Evolutionary conservation across 768 basidiomycete species (phyloP), one percentile per base, ranked within the genome.

Genomic region (Podaxis carcinomalis): DNA sequence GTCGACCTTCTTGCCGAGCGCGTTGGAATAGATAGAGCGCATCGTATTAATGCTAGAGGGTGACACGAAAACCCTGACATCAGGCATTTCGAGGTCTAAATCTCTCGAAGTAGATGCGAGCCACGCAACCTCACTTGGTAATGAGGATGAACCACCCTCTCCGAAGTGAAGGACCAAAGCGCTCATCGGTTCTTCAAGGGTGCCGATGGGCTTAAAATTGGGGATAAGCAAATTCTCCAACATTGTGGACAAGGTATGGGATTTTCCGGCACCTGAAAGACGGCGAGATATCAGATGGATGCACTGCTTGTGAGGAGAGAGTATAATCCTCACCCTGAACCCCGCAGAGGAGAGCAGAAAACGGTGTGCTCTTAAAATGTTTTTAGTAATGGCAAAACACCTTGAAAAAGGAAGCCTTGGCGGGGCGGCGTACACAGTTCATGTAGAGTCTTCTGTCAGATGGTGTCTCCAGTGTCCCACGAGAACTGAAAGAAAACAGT

Each of bases 121-220:
- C 81, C 83, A 90, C 0, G 87, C 87, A 0, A 87, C 85, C 68
- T 90, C 89, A 58, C 83, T 82, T 0, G 89, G 88, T n/a, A 79
- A 75, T 0, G 84, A 76, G 42, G 71, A 73, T 0, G 78, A 68
- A 1, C 89, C 89, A 5, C 87, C 86, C 69, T 88, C 87, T 0
- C 89, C 86, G 51, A 85, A 85, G 67, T 90, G 87, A 5, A 90
- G 78, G 2, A 90, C 83, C 0, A 91, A 75, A 0, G 87, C 89
- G 3, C 78, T 76, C 0, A 91, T 77, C 0, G 87, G 74, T 61
- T 83, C 84, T 25, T 79, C 68, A 5, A 87, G 69, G 0, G 68
- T 69, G 0, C 90, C 89, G 16, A 84, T 80, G 0, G 77, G 64
- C 2, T 77, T 65, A 57, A 79, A 78, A 13, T 74, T 72, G 0